phyloP scores from a whole-genome alignment of 2,329 filamentous ascomycete species.

The Nemania sp. region DNA sequence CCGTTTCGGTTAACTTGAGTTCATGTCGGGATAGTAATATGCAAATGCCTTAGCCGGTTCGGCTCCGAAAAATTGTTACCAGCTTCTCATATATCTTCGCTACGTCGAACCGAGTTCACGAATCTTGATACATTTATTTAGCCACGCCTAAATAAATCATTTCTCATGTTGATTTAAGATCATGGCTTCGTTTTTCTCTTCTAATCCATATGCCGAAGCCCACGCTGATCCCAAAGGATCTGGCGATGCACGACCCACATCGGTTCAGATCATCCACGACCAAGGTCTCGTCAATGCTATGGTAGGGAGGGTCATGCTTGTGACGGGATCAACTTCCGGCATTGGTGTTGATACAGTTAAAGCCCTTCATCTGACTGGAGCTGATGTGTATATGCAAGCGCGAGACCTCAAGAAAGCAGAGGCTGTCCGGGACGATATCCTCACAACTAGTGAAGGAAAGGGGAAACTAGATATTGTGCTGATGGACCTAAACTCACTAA shows the following conservation, averaged over 20 bases:
- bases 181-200: background rate
- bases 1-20: no score
- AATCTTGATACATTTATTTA: no score
- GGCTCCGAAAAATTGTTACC: no score
- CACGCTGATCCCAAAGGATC: constrained; percentile 16
- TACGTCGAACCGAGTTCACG: no score
- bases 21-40: no score
- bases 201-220: constrained; percentile 18
- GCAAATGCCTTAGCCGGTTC: no score
- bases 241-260: constrained; percentile 24
- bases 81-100: no score
- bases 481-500: constrained; percentile 37
- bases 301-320: constrained; percentile 17
- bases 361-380: constrained; percentile 29
- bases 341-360: constrained; percentile 26
- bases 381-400: constrained; percentile 32
- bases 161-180: no score
- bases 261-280: constrained; percentile 22
- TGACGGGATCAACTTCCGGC: constrained; percentile 27
- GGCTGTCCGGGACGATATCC: constrained; percentile 9
- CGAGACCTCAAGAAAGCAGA: constrained; percentile 25
- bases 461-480: constrained; percentile 34
- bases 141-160: no score
- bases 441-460: constrained; percentile 11
- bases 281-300: constrained; percentile 26